These are phyloP conservation scores for Tranzscheliella williamsii DNA, from an alignment of 1,284 basidiomycete genomes.

Conservation along the genomic window DNA sequence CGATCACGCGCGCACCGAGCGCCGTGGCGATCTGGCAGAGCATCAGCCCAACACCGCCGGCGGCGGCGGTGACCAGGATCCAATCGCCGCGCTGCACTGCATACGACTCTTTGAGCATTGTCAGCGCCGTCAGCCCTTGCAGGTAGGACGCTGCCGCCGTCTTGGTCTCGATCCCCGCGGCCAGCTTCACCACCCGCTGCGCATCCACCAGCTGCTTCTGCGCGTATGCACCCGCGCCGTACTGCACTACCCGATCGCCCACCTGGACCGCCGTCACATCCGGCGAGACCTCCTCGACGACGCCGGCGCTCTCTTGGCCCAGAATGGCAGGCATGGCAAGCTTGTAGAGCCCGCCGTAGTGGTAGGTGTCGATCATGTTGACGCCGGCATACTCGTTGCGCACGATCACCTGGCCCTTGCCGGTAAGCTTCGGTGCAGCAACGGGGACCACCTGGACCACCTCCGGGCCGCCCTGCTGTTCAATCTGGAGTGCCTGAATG, in stretches of 20 bases:
- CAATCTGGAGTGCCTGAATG: slow-evolving; percentile 66
- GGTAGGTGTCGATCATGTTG: slow-evolving; percentile 70
- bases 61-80: slow-evolving; percentile 83
- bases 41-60: slow-evolving; percentile 71
- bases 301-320: slow-evolving; percentile 79
- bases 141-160: slow-evolving; percentile 72
- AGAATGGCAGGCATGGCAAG: slow-evolving; percentile 72
- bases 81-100: slow-evolving; percentile 70
- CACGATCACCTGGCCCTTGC: slow-evolving; percentile 75
- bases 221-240: slow-evolving; percentile 70
- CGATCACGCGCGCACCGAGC: slow-evolving; percentile 83
- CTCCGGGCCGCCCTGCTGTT: slow-evolving; percentile 73
- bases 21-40: slow-evolving; percentile 65
- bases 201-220: slow-evolving; percentile 76
- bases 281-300: slow-evolving; percentile 68
- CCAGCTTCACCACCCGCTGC: slow-evolving; percentile 68
- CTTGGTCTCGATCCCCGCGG: slow-evolving; percentile 66
- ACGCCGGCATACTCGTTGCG: slow-evolving; percentile 68
- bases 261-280: slow-evolving; percentile 63
- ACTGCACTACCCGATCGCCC: slow-evolving; percentile 69
- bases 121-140: slow-evolving; percentile 80
- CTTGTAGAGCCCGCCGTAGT: slow-evolving; percentile 64
- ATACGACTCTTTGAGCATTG: slow-evolving; percentile 81
- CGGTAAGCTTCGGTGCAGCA: slow-evolving; percentile 69
- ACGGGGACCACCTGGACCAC: slow-evolving; percentile 72